Evolutionary conservation across 192 early-diverging fungal species (phyloP).

Genomic region (Coemansia sp.): DNA sequence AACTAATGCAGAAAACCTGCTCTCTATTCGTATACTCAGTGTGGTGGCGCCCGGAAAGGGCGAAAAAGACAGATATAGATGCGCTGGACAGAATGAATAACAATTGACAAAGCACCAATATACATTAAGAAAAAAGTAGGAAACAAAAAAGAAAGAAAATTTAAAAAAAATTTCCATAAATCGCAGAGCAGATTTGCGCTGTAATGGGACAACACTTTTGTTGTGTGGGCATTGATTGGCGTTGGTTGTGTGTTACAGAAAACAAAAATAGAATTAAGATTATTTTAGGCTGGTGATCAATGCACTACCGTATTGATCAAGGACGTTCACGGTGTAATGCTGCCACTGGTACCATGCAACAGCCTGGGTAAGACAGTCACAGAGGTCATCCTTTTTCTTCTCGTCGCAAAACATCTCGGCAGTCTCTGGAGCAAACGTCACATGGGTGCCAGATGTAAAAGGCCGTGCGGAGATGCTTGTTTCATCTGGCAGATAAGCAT

Average conservation of each 20-base stretch:
- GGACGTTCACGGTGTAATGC: slow-evolving; percentile 15
- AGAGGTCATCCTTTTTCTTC: slow-evolving; percentile 52
- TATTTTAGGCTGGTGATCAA: slow-evolving; percentile 6
- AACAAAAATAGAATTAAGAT: neutral
- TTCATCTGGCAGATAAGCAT: neutral
- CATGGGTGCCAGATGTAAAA: slow-evolving; percentile 11
- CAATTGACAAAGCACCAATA: neutral
- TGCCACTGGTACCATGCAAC: slow-evolving; percentile 55
- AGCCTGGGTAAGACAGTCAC: slow-evolving; percentile 51
- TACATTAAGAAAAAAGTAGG: neutral
- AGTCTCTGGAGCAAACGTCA: slow-evolving; percentile 25
- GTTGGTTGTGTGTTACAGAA: neutral
- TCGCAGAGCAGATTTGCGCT: too few species aligned
- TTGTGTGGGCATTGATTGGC: too few species aligned
- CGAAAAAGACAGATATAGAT: neutral
- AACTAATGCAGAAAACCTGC: neutral
- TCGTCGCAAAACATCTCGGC: slow-evolving; percentile 38
- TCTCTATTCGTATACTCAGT: neutral
- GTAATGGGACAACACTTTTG: too few species aligned
- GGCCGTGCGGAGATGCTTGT: slow-evolving; percentile 1
- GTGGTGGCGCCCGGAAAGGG: slow-evolving; percentile 1
- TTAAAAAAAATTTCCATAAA: slow-evolving; percentile 11
- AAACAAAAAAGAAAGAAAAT: neutral
- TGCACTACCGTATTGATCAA: slow-evolving; percentile 27
- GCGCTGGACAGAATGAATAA: neutral